A percentile compares a stretch with the other conserved stretches of the same genome.
Conservation (phyloP, 2,329 filamentous ascomycete genomes). For the Colletotrichum tropicale region DNA sequence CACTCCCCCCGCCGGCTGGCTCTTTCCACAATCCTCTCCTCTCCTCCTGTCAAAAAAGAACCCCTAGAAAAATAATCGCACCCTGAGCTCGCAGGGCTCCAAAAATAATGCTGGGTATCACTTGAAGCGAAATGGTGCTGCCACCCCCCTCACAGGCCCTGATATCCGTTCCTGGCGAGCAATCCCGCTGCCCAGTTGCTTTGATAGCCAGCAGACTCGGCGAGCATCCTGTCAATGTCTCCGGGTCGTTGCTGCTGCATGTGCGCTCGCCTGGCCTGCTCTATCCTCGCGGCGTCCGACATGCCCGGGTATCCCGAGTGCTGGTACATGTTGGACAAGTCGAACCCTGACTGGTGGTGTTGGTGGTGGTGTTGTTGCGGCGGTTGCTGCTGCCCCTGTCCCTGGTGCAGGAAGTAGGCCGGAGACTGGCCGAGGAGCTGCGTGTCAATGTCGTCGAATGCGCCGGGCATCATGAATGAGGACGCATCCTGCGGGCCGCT, state of each 20-base stretch:
- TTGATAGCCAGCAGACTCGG: constrained; percentile 20
- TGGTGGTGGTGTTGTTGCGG: constrained; percentile 31
- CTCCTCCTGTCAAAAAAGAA: neutral
- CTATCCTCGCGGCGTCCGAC: constrained; percentile 16
- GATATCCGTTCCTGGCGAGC: constrained; percentile 20
- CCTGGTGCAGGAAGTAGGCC: constrained; percentile 71
- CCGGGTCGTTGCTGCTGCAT: constrained; percentile 22
- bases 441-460: constrained; percentile 72
- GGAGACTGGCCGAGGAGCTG: constrained; percentile 74
- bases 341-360: constrained; percentile 20
- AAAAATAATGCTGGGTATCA: constrained; percentile 21
- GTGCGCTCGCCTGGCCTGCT: constrained; percentile 18
- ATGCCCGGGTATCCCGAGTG: constrained; percentile 17
- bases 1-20: neutral
- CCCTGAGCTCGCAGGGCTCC: constrained; percentile 19
- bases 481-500: constrained; percentile 37
- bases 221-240: constrained; percentile 21
- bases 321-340: constrained; percentile 20
- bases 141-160: constrained; percentile 3
- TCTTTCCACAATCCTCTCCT: neutral
- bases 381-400: constrained; percentile 33
- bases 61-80: constrained; percentile 4
- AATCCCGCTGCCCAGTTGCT: constrained; percentile 21
- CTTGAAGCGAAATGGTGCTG: constrained; percentile 16
- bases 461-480: constrained; percentile 56